Conservation (phyloP, 2,329 filamentous ascomycete genomes). For the Pseudogymnoascus sp. region DNA sequence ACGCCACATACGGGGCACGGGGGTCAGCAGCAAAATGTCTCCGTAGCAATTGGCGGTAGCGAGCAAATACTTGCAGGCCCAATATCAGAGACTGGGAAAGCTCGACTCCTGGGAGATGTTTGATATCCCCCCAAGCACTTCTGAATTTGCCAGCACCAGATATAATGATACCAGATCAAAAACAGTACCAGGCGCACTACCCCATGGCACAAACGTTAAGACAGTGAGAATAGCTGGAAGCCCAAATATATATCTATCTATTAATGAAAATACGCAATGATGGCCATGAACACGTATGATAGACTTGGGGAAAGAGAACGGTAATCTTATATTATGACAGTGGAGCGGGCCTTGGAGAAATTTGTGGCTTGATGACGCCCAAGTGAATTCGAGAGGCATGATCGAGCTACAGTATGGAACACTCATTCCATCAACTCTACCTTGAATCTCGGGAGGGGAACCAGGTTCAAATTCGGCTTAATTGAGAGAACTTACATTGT, state of each 20-base stretch:
- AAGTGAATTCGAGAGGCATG: not conserved
- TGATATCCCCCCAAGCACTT: not conserved
- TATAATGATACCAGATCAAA: not conserved
- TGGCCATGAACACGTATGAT: not conserved
- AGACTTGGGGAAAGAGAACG: not conserved
- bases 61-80: not conserved
- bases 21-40: not conserved
- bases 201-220: not conserved
- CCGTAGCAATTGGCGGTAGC: not conserved
- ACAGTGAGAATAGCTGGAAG: not conserved
- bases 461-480: not conserved
- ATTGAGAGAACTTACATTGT: not conserved
- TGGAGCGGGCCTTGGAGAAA: not conserved
- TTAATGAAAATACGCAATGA: not conserved
- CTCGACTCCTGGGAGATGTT: not conserved
- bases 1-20: not conserved
- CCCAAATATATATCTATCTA: not conserved
- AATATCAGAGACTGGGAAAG: not conserved
- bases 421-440: not conserved
- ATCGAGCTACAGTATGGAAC: not conserved
- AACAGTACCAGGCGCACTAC: not conserved
- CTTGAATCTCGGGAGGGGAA: not conserved
- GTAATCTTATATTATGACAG: not conserved
- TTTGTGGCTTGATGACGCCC: not conserved
- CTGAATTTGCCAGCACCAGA: not conserved